Evolutionary conservation across 1,139 yeast species (phyloP).

Genomic region (Fermentozyma sake): DNA sequence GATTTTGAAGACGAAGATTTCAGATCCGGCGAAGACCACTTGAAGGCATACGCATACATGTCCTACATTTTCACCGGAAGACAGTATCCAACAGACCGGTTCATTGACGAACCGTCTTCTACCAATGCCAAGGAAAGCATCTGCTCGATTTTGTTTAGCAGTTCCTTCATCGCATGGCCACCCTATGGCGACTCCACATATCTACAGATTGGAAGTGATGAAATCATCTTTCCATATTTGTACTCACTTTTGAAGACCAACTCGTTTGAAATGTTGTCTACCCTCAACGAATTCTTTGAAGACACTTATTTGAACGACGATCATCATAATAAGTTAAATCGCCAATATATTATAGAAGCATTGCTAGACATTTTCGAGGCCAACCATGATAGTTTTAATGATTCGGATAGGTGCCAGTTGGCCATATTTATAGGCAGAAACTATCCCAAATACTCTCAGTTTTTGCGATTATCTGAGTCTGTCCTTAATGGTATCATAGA

Average conservation of each 20-base stretch:
- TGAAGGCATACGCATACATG: conserved; percentile 55
- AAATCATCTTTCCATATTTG: conserved; percentile 58
- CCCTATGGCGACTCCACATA: conserved; percentile 15
- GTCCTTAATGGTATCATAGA: conserved; percentile 45
- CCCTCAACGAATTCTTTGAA: conserved; percentile 76
- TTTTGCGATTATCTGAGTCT: conserved; percentile 63
- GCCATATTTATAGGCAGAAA: conserved; percentile 72
- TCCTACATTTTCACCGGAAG: conserved; percentile 71
- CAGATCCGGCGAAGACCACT: conserved; percentile 14
- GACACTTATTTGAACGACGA: conserved; percentile 62
- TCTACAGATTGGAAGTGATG: conserved; percentile 20
- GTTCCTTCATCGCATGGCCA: conserved; percentile 47
- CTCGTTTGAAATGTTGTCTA: conserved; percentile 55
- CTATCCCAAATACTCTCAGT: conserved; percentile 77
- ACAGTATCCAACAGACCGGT: conserved; percentile 67
- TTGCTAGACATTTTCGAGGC: conserved; percentile 49
- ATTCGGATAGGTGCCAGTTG: conserved; percentile 37
- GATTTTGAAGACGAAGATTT: conserved; percentile 11
- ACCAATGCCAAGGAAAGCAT: conserved; percentile 42
- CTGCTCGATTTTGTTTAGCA: conserved; percentile 50
- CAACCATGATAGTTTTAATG: conserved; percentile 24
- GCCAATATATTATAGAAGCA: conserved; percentile 68
- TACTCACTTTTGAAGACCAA: conserved; percentile 44
- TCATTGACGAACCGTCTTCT: conserved; percentile 26
- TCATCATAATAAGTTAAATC: conserved; percentile 24